Evolutionary conservation across 2,329 filamentous ascomycete genomes (phyloP).

Genomic region (Metarhizium sp.): DNA sequence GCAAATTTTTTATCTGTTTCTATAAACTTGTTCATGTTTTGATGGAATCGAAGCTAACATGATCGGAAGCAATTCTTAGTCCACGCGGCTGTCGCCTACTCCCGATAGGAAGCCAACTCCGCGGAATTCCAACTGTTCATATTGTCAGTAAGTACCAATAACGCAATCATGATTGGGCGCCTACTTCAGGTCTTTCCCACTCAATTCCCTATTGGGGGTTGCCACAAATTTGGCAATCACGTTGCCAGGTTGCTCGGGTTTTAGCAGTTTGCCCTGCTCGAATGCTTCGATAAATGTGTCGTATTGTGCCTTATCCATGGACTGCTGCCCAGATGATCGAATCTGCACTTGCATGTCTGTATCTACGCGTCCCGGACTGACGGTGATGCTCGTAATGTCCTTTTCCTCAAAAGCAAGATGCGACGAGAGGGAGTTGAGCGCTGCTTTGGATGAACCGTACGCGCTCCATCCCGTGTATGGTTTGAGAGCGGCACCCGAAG

Average conservation of each 20-base stretch:
- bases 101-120: conserved; percentile 45
- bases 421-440: conserved; percentile 66
- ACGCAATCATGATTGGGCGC: conserved; percentile 15
- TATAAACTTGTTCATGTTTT: conserved; percentile 11
- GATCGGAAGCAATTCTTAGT: neutral
- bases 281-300: conserved; percentile 60
- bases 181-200: conserved; percentile 66
- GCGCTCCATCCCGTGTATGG: conserved; percentile 67
- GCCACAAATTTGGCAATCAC: conserved; percentile 76
- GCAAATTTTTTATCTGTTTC: conserved; percentile 20
- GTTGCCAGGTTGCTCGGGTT: conserved; percentile 73
- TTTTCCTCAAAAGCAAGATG: conserved; percentile 72
- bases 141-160: conserved; percentile 10
- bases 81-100: conserved; percentile 11
- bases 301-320: conserved; percentile 50
- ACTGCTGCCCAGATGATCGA: conserved; percentile 45
- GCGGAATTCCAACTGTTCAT: conserved; percentile 26
- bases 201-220: conserved; percentile 55
- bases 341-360: conserved; percentile 87
- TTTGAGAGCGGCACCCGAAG: conserved; percentile 63
- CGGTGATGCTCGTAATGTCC: conserved; percentile 59
- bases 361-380: conserved; percentile 75
- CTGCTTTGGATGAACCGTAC: conserved; percentile 78
- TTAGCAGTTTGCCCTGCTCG: conserved; percentile 61
- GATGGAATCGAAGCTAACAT: conserved; percentile 6